These are phyloP conservation scores for Mycosphaerella sp. DNA, from an alignment of 2,329 filamentous ascomycete species.

Conservation along the genomic window DNA sequence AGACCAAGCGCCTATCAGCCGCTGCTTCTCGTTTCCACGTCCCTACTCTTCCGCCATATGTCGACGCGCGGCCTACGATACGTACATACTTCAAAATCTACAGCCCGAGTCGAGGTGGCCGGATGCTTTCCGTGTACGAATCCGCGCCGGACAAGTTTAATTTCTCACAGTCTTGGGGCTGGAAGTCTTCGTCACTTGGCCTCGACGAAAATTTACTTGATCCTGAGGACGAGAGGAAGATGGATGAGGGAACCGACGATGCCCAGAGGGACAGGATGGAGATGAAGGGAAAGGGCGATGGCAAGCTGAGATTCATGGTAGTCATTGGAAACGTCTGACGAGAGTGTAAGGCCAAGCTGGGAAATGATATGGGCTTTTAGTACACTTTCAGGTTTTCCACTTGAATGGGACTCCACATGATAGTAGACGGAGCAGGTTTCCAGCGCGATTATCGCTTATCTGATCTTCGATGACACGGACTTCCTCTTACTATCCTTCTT, in stretches of 20 bases:
- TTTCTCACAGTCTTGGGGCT: conserved; percentile 56
- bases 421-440: conserved; percentile 2
- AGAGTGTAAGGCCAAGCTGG: neutral
- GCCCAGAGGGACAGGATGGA: conserved; percentile 10
- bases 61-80: conserved; percentile 52
- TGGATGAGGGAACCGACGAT: neutral
- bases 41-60: conserved; percentile 48
- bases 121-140: conserved; percentile 55
- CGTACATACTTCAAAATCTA: conserved; percentile 59
- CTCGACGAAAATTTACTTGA: neutral
- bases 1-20: conserved; percentile 18
- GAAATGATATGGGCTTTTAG: neutral
- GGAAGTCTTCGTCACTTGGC: conserved; percentile 38
- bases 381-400: neutral
- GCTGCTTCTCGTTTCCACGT: conserved; percentile 28
- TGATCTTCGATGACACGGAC: conserved; percentile 22
- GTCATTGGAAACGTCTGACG: conserved; percentile 49
- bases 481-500: conserved; percentile 30
- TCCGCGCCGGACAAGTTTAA: conserved; percentile 54
- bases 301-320: conserved; percentile 53
- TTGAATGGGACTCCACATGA: neutral
- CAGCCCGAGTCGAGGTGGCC: conserved; percentile 52
- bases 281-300: conserved; percentile 42
- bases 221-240: neutral
- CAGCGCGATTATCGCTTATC: conserved; percentile 4